Evolutionary conservation across 106 monocot genomes (phyloP), one percentile per base, ranked within the genome.

Genomic region (Allium cepa): DNA sequence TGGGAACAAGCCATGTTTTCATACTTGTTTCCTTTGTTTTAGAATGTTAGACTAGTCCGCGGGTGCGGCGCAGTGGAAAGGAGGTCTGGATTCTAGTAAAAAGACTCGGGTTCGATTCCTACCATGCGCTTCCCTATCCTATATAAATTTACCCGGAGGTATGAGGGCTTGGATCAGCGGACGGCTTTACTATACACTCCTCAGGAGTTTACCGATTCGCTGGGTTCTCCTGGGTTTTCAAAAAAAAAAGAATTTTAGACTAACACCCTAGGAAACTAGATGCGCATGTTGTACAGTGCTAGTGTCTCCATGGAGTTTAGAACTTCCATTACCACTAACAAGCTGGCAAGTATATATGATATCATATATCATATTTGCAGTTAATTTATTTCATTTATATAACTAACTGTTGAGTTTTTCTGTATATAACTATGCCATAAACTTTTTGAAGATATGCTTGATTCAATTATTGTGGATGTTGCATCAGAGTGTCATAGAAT

Each of bases 401-500:
- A 16, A 18, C 15, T 57, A 28, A 10, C 45, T 11, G 26, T 61
- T 10, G 11, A 28, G 22, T 79, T 22, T 9, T 71, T 73, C 73
- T 48, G 17, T 58, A 14, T 75, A 63, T 84, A 97, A 92, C 67
- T 80, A 16, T 75, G 80, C 13, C 71, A 78, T 26, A 49, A 64
- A 53, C 57, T 80, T 10, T 90, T 89, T 64, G 86, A 71, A 17
- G 89, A 89, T 14, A 76, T 97, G 26, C 80, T 97, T 4, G 89
- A 97, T 69, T 83, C 79, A 2, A 79, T 89, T 53, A 85, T 92
- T 22, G 97, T 79, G 15, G 97, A 97, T 79, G 87, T 92, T 56
- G 97, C 97, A 9, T 97, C 97, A 46, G 97, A 97, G 65, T 97
- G 92, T 64, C 97, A 97, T 75, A 77, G 97, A 58, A 92, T 97